Evolutionary conservation across 768 basidiomycete genomes (phyloP).

Genomic region (Suillus paluster): DNA sequence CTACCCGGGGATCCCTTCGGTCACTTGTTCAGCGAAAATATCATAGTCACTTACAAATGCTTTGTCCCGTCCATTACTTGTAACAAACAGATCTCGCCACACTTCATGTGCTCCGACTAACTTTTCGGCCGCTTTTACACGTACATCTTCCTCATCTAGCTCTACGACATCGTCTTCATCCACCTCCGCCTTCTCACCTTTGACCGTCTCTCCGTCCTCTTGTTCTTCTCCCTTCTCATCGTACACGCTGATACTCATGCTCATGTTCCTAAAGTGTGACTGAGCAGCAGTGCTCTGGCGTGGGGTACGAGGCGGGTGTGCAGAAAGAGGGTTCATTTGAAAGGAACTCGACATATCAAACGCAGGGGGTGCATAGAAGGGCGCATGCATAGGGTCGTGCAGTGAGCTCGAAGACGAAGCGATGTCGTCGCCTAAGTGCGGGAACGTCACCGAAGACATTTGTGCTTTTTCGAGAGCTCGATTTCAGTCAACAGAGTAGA

Average conservation of each 20-base stretch:
- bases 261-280: conserved; percentile 27
- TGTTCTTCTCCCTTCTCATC: conserved; percentile 47
- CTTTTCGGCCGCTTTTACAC: conserved; percentile 45
- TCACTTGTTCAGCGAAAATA: conserved; percentile 6
- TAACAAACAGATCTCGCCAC: conserved; percentile 79
- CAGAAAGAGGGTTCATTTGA: conserved; percentile 81
- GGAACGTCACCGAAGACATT: conserved; percentile 77
- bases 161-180: conserved; percentile 44
- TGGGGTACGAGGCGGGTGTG: conserved; percentile 80
- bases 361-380: conserved; percentile 55
- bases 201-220: conserved; percentile 19
- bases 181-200: conserved; percentile 16
- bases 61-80: conserved; percentile 84
- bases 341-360: conserved; percentile 68
- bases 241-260: conserved; percentile 35
- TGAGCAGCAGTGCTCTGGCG: conserved; percentile 38
- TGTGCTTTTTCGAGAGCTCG: not conserved
- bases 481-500: not conserved
- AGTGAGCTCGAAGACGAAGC: conserved; percentile 40
- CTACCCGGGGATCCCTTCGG: conserved; percentile 38
- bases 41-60: conserved; percentile 63
- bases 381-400: conserved; percentile 44
- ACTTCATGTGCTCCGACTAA: conserved; percentile 67
- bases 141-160: conserved; percentile 54
- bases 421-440: conserved; percentile 41